Evolutionary conservation across 2,329 filamentous ascomycete species (phyloP).

Genomic region (Aspergillus tanneri): DNA sequence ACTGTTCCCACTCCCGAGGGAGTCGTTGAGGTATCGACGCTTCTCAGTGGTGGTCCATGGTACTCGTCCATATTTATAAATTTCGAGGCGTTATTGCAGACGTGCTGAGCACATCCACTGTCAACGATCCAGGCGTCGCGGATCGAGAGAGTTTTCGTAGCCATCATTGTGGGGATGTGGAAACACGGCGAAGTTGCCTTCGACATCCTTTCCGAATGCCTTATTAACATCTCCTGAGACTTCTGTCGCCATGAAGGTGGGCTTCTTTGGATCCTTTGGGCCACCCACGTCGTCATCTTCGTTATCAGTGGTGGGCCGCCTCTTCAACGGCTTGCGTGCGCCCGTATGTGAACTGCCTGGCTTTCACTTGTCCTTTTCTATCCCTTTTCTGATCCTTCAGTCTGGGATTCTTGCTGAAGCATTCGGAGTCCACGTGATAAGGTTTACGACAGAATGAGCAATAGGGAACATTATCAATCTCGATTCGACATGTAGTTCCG

Average conservation of each 20-base stretch:
- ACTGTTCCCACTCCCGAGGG: not conserved
- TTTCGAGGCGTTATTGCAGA: not conserved
- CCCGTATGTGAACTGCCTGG: not conserved
- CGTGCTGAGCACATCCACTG: constrained; percentile 1
- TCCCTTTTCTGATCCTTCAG: not conserved
- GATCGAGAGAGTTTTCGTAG: not conserved
- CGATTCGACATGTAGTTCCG: not conserved
- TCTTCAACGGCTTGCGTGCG: not conserved
- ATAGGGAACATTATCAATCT: not conserved
- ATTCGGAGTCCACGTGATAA: not conserved
- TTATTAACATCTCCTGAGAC: not conserved
- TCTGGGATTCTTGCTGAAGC: not conserved
- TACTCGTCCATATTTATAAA: not conserved
- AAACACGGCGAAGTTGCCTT: not conserved
- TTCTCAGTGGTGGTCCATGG: not conserved
- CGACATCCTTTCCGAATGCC: not conserved
- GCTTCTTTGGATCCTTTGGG: not conserved
- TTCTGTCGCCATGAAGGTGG: not conserved
- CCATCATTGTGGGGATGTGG: not conserved
- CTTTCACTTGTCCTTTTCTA: not conserved
- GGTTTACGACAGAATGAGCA: not conserved
- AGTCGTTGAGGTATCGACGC: not conserved
- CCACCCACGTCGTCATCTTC: not conserved
- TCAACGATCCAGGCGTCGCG: not conserved
- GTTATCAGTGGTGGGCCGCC: not conserved